Percentiles rank a stretch among this genome's conserved stretches.
phyloP scores from a whole-genome alignment of 306 rosid species.

The Prunus davidiana region DNA sequence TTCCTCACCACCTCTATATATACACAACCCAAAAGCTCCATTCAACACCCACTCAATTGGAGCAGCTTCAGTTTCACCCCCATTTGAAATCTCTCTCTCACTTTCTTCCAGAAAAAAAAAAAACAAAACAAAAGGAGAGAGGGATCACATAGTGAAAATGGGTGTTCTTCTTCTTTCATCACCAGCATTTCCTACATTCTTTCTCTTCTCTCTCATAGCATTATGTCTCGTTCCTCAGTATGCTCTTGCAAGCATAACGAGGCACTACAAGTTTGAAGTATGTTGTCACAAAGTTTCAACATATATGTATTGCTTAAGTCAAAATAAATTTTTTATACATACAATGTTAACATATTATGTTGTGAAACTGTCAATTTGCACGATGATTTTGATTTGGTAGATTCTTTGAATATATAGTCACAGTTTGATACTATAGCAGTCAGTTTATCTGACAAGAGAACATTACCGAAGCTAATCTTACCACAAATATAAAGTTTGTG shows the following conservation, averaged over 20 bases:
- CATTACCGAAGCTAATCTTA: not conserved
- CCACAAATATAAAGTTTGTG: not conserved
- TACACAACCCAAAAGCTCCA: slow-evolving; percentile 1
- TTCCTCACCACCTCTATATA: slow-evolving; percentile 12
- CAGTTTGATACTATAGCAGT: too few relatives aligned
- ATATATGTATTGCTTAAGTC: not conserved
- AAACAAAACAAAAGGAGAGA: not conserved
- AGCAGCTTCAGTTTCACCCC: not conserved
- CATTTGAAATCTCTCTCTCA: not conserved
- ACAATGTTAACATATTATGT: not conserved
- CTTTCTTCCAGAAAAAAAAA: not conserved
- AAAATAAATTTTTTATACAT: too few relatives aligned
- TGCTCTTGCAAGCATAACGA: slow-evolving; percentile 44
- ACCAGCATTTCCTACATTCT: slow-evolving; percentile 17
- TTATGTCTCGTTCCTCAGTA: slow-evolving; percentile 26
- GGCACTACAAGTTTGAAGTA: slow-evolving; percentile 68
- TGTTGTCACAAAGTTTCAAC: not conserved
- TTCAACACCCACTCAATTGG: not conserved
- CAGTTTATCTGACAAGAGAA: not conserved
- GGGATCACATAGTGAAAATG: slow-evolving; percentile 22
- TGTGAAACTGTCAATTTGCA: not conserved
- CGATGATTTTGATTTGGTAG: too few relatives aligned
- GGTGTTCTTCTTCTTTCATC: slow-evolving; percentile 21
- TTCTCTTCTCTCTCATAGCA: slow-evolving; percentile 26
- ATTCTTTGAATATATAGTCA: too few relatives aligned